Evolutionary conservation across 768 basidiomycete species (phyloP), one percentile per base, ranked within the genome.

Genomic region (Phanerochaete carnosa): DNA sequence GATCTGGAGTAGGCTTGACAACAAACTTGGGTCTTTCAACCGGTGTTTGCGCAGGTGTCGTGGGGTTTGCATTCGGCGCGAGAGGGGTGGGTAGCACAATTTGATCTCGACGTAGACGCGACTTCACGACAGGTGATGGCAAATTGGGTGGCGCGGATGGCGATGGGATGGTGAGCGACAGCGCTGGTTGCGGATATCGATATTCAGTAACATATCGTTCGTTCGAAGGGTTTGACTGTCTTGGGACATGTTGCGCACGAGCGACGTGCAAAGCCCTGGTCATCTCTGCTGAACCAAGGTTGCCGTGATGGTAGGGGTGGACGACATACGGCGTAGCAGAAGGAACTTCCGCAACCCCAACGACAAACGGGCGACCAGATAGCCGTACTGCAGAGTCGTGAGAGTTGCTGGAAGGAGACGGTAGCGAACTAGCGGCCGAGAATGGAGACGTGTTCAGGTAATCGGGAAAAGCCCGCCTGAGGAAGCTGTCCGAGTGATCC

Each of bases 61-160:
- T 7, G 33, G 33, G 33, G 33, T 35, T 7, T 13, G 28, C 29
- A 5, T 7, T 9, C 29, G 30, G 30, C 12, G 64, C 68, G 0
- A 70, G 61, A 25, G 65, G 69, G 5, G 68, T 47, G 16, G 69
- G 69, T 1, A 70, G 62, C 13, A 70, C 66, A 37, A 70, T 68
- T 32, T 61, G 58, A 23, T 67, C 67, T 49, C 67, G 30, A 9
- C 59, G 54, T 2, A 66, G 60, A 16, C 62, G 28, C 57, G 61
- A 29, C 45, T 61, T 65, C 19, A 57, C 55, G 1, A 62, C 12
- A 19, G 22, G 46, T 19, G 52, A 30, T 9, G 33, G 8, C n/a
- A n/a, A n/a, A 12, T 6, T 3, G 4, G 43, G 37, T 16, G 51
- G 6, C 12, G 51, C 16, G n/a, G 30, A 25, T 8, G 13, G n/a